Evolutionary conservation across 2,329 filamentous ascomycete genomes (phyloP).

Genomic region (Triangularia setosa): DNA sequence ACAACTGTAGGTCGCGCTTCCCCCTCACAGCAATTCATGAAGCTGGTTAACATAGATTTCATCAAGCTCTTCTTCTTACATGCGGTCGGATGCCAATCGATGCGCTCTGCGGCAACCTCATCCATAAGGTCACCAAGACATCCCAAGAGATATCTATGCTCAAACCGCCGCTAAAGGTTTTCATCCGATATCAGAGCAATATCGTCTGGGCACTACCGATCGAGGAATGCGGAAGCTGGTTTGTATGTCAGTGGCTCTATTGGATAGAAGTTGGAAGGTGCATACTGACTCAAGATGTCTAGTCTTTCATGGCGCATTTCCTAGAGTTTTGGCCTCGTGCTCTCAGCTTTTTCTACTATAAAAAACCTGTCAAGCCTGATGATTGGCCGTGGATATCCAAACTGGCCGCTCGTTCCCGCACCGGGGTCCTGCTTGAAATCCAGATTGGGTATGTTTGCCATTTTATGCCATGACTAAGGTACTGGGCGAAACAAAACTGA

Average conservation of each 20-base stretch:
- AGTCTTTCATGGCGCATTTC: constrained; percentile 41
- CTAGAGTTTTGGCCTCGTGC: constrained; percentile 40
- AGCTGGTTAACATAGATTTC: not conserved
- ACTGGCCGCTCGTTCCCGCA: constrained; percentile 19
- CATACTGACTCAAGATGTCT: not conserved
- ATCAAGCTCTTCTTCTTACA: constrained; percentile 36
- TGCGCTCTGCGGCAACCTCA: constrained; percentile 32
- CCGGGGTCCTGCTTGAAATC: constrained; percentile 22
- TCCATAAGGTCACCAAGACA: constrained; percentile 33
- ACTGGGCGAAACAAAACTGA: not conserved
- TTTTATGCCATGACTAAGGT: not conserved
- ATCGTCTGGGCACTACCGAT: constrained; percentile 38
- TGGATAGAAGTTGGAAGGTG: not conserved
- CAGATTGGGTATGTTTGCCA: constrained; percentile 14
- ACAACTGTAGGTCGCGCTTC: constrained; percentile 34
- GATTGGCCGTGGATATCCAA: constrained; percentile 28
- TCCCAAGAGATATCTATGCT: constrained; percentile 20
- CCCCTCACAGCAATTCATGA: not conserved
- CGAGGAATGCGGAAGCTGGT: constrained; percentile 42
- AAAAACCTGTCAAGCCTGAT: constrained; percentile 14
- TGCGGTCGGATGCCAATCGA: constrained; percentile 37
- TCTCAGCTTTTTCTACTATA: constrained; percentile 33
- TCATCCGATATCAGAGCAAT: constrained; percentile 34
- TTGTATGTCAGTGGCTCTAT: constrained; percentile 30
- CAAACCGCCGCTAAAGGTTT: constrained; percentile 27